A percentile compares a stretch with the other conserved stretches of the same genome.
Conservation (phyloP, 1,139 yeast genomes). For the Blastobotrys illinoisensis region DNA sequence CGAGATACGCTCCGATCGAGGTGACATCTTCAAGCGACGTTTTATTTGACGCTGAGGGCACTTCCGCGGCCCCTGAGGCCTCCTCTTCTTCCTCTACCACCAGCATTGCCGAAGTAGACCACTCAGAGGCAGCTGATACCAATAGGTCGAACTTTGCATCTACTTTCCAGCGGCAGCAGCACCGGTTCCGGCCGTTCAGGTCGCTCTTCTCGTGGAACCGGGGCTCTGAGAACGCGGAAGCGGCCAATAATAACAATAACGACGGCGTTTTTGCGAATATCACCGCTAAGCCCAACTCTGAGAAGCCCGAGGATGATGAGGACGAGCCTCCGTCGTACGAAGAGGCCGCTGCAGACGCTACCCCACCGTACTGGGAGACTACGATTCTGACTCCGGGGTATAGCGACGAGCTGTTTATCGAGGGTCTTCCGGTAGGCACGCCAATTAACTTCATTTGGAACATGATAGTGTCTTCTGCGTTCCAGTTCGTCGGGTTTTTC, state of each 20-base stretch:
- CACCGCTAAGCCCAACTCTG: conserved; percentile 60
- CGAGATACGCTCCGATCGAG: neutral
- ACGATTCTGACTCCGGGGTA: conserved; percentile 73
- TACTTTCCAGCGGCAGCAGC: conserved; percentile 1
- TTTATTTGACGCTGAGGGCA: conserved; percentile 3
- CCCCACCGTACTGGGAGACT: conserved; percentile 97
- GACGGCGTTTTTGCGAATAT: conserved; percentile 94
- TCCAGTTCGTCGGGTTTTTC: conserved; percentile 90
- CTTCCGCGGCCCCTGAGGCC: neutral
- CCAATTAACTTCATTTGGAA: conserved; percentile 87
- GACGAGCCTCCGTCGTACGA: conserved; percentile 86
- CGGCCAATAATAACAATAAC: conserved; percentile 34
- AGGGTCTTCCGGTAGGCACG: conserved; percentile 95
- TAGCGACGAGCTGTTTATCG: conserved; percentile 88
- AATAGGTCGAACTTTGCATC: neutral
- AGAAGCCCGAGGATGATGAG: conserved; percentile 40
- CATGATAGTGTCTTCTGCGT: conserved; percentile 76
- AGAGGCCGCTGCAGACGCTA: conserved; percentile 90
- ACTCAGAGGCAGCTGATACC: neutral
- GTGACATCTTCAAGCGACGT: neutral
- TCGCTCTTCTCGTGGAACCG: conserved; percentile 10
- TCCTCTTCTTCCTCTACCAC: neutral
- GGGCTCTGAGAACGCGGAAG: conserved; percentile 7
- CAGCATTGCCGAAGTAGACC: neutral
- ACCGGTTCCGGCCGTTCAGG: neutral